Conservation (phyloP, 129 eudicot species). For the Pittosporum tobira region DNA sequence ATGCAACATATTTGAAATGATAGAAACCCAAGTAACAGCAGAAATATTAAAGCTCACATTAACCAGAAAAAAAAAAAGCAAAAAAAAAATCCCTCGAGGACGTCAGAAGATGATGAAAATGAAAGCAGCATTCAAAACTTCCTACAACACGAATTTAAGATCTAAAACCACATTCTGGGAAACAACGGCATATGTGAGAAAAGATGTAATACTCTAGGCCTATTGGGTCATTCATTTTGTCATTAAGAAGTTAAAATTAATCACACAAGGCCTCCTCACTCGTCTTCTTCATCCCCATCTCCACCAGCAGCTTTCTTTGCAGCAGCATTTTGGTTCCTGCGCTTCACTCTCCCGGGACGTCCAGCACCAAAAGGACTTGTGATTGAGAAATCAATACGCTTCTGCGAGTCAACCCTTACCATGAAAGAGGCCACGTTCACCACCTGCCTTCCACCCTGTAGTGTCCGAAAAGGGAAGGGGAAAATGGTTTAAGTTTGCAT, state of each 20-base stretch:
- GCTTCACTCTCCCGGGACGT: conserved; percentile 65
- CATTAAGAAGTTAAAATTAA: conserved; percentile 1
- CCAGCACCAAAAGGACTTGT: conserved; percentile 78
- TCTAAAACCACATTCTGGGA: neutral
- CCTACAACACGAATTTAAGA: conserved; percentile 5
- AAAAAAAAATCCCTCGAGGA: too few species aligned
- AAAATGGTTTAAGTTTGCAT: too few species aligned
- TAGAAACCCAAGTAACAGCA: too few species aligned
- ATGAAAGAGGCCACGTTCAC: conserved; percentile 66
- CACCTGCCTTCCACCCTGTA: conserved; percentile 71
- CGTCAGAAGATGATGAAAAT: neutral
- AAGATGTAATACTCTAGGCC: conserved; percentile 7
- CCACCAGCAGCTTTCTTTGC: conserved; percentile 84
- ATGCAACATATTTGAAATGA: too few species aligned
- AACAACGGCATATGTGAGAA: neutral
- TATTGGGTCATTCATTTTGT: too few species aligned
- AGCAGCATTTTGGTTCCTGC: conserved; percentile 70
- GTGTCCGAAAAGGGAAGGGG: neutral
- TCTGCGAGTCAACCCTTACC: conserved; percentile 65
- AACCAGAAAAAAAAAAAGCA: neutral
- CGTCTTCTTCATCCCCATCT: conserved; percentile 61
- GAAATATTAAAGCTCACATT: too few species aligned
- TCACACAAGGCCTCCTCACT: conserved; percentile 38
- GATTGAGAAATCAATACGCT: conserved; percentile 69
- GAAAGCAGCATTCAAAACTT: conserved; percentile 27